Evolutionary conservation across 2,329 filamentous ascomycete species (phyloP).

Genomic region (Teratosphaeria viscida): DNA sequence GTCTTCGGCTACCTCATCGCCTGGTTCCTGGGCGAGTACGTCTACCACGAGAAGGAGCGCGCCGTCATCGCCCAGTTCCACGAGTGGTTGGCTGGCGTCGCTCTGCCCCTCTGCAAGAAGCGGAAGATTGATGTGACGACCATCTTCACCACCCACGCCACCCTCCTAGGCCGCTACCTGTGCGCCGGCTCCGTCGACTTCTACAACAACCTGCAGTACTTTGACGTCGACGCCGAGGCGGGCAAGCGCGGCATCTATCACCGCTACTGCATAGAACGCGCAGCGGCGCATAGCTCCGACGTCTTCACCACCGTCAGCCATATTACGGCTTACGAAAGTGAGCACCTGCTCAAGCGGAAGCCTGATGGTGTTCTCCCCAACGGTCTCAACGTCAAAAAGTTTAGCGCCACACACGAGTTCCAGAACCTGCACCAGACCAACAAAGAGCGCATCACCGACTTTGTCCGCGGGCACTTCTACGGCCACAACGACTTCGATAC

Average conservation of each 20-base stretch:
- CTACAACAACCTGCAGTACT: slow-evolving; percentile 96
- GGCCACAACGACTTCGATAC: slow-evolving; percentile 95
- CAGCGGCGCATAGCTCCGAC: slow-evolving; percentile 80
- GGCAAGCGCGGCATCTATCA: slow-evolving; percentile 98
- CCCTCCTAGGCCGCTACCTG: slow-evolving; percentile 86
- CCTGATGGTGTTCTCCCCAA: slow-evolving; percentile 94
- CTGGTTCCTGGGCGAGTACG: slow-evolving; percentile 98
- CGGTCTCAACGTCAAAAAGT: slow-evolving; percentile 95
- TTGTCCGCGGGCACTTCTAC: slow-evolving; percentile 96
- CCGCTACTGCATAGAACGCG: slow-evolving; percentile 93
- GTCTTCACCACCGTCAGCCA: slow-evolving; percentile 98
- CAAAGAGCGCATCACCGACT: slow-evolving; percentile 97
- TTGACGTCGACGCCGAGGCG: slow-evolving; percentile 92
- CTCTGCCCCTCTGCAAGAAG: slow-evolving; percentile 82
- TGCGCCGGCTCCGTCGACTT: slow-evolving; percentile 97
- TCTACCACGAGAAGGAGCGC: slow-evolving; percentile 80
- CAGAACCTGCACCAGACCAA: slow-evolving; percentile 94
- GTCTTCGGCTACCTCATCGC: slow-evolving; percentile 95
- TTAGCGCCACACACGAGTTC: slow-evolving; percentile 96
- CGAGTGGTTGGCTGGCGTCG: slow-evolving; percentile 95
- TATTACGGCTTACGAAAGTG: slow-evolving; percentile 96
- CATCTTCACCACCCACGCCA: slow-evolving; percentile 97
- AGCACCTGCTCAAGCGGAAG: slow-evolving; percentile 94
- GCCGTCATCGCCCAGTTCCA: slow-evolving; percentile 98
- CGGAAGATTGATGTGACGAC: slow-evolving; percentile 92